Base-by-base conservation (phyloP, 1,284 basidiomycete species). In the Athelia psychrophila region DNA sequence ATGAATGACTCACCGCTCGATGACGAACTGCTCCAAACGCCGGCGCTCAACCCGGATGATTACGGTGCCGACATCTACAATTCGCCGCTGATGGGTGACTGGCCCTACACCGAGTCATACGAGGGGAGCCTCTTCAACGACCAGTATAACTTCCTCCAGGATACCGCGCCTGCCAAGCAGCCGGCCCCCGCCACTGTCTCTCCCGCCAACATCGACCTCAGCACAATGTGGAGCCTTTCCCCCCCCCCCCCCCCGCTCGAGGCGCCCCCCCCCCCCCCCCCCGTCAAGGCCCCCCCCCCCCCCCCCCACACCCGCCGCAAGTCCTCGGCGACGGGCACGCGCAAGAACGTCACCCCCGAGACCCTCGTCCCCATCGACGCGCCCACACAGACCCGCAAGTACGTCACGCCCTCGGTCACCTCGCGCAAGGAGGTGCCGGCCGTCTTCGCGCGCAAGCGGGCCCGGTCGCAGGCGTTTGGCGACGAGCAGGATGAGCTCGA, bases 401-500 rank as follows among this genome's bases (percentile, higher is more conserved):
- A 83, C 58, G 52, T 74, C 10, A 70, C 67, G 2, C 73, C 76
- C 1, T 76, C 76, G 0, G 59, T 70, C 5, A 80, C 80, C 1
- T 80, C 80, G 48, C 72, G 77, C 32, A 82, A 81, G 60, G 72
- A 73, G 44, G 60, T 80, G 42, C 81, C 77, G 27, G 68, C 73
- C n/a, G 71, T 72, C 5, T 77, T 78, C 60, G 71, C 75, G 19
- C 78, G 78, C 56, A 88, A 88, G 67, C 81, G 86, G 16, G 68
- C 75, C 1, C 74, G 79, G 2, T 74, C 75, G 0, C 66, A 69
- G 51, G 81, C 71, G 19, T 79, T 80, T 32, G 81, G 73, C 8
- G 80, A 81, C 10, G 84, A 84, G 52, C 79, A 79, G 20, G 76
- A 75, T 35, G 70, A 78, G 61, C 52, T 72, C 51, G 38, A 42